These are phyloP conservation scores for Aspergillus indologenus DNA, from an alignment of 495 filamentous ascomycete species.

Conservation along the genomic window DNA sequence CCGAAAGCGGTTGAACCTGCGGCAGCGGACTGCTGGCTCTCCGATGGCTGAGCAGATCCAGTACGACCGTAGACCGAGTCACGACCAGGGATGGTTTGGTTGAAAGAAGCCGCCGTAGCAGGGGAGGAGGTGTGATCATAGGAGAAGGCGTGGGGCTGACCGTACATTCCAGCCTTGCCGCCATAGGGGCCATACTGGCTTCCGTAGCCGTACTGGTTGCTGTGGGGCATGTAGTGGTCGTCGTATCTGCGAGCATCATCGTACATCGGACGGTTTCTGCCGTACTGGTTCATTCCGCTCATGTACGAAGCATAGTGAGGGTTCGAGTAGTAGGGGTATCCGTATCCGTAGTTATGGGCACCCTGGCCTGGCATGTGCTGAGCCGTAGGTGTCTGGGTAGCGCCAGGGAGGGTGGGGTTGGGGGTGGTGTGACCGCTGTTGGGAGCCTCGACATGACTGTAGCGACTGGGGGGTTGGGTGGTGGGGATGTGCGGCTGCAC, in stretches of 20 bases:
- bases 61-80: conserved; percentile 78
- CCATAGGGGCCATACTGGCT: conserved; percentile 72
- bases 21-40: conserved; percentile 59
- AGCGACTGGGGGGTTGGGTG: conserved; percentile 63
- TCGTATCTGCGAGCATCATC: conserved; percentile 56
- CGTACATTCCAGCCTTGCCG: conserved; percentile 75
- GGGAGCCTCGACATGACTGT: conserved; percentile 69
- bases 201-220: conserved; percentile 62
- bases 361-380: conserved; percentile 61
- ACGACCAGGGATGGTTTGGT: conserved; percentile 59
- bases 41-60: conserved; percentile 68
- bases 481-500: conserved; percentile 73
- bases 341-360: conserved; percentile 60
- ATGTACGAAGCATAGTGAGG: conserved; percentile 80
- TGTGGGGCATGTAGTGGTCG: conserved; percentile 53
- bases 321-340: conserved; percentile 75
- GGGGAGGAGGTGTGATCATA: conserved; percentile 80
- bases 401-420: conserved; percentile 70
- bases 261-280: conserved; percentile 53
- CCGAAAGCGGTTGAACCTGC: conserved; percentile 62
- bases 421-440: conserved; percentile 86
- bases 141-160: conserved; percentile 74
- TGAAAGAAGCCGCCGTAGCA: conserved; percentile 66
- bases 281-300: conserved; percentile 61
- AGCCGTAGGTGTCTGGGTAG: conserved; percentile 59